Evolutionary conservation across 2,329 filamentous ascomycete genomes (phyloP), one percentile per base, ranked within the genome.

Genomic region (Pseudocercospora crystallina): DNA sequence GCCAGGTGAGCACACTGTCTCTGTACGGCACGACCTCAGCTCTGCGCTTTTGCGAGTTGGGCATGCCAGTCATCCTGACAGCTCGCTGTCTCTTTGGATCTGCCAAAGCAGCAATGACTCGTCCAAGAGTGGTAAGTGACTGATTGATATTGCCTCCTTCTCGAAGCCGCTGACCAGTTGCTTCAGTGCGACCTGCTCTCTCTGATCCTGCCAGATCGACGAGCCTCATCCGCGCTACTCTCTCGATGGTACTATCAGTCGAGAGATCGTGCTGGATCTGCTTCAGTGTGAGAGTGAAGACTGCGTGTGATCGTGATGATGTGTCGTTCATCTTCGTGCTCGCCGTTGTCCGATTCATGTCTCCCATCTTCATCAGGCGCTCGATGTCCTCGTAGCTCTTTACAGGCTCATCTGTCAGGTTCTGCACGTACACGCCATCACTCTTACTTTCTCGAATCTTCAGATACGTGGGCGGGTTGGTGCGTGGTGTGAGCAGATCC

Each of bases 241-340:
- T 85, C 71, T 99, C 94, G 11, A 95, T 97, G 1, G 92, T 97
- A 74, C 96, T 91, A 69, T 99, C 94, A n/a, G 90, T 95, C 46
- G 90, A 87, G 74, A 96, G 86, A 63, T 96, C 92, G 72, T 97
- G 92, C 67, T 96, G 91, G 59, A 99, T 99, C 71, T 97, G 94
- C 74, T 96, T 96, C 51, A 99, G 80, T 75, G 95, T 94, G 62
- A 99, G 94, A 26, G 94, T 99, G 71, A 99, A 99, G 51, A 99
- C 94, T 7, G 94, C 90, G 67, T 99, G 94, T 58, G 90, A 96
- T 69, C 94, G 88, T 57, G 90, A 96, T 47, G 90, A 95, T 2
- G 92, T 97, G 71, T 99, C 94, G 72, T 99, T 99, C 94, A 99
- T 99, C 75, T 96, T 97, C 53, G 94, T 99, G 67, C 89, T 90